These are phyloP conservation scores for Knoxia roxburghii DNA, from an alignment of 257 asterid genomes.

Conservation along the genomic window DNA sequence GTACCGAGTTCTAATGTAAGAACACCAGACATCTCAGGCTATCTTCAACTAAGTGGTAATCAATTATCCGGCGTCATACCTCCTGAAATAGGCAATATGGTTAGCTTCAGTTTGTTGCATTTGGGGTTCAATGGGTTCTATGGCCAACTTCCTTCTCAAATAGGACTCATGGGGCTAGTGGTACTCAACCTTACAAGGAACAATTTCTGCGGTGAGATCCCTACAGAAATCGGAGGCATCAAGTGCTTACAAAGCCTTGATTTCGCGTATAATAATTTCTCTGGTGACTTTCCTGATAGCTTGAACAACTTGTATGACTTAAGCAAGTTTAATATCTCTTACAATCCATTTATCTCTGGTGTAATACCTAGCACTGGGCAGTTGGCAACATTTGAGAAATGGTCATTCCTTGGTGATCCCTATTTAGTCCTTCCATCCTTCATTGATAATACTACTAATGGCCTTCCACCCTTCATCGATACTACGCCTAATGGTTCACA, in stretches of 20 bases:
- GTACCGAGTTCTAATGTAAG: slow-evolving; percentile 49
- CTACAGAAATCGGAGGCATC: slow-evolving; percentile 54
- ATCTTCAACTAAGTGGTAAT: slow-evolving; percentile 71
- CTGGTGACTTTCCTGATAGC: slow-evolving; percentile 60
- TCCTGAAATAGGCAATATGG: slow-evolving; percentile 55
- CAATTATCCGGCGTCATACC: slow-evolving; percentile 63
- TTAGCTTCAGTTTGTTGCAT: slow-evolving; percentile 68
- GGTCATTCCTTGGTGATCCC: slow-evolving; percentile 72
- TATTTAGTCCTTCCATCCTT: slow-evolving; percentile 60
- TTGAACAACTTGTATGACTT: slow-evolving; percentile 52
- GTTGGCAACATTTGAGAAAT: slow-evolving; percentile 64
- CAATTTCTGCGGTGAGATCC: slow-evolving; percentile 58
- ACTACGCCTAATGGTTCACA: slow-evolving; percentile 5
- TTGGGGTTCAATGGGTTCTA: slow-evolving; percentile 51
- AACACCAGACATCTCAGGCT: slow-evolving; percentile 53
- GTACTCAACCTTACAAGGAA: slow-evolving; percentile 60
- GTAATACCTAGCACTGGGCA: slow-evolving; percentile 61
- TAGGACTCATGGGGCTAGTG: slow-evolving; percentile 45
- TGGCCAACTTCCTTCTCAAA: slow-evolving; percentile 52
- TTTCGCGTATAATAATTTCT: slow-evolving; percentile 67
- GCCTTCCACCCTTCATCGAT: too few relatives aligned
- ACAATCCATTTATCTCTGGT: slow-evolving; percentile 67
- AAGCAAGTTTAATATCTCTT: slow-evolving; percentile 75
- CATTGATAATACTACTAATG: slow-evolving; percentile 40
- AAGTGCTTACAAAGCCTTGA: slow-evolving; percentile 72